phyloP scores from a whole-genome alignment of 1,284 basidiomycete species.

The Pseudozyma sp. region DNA sequence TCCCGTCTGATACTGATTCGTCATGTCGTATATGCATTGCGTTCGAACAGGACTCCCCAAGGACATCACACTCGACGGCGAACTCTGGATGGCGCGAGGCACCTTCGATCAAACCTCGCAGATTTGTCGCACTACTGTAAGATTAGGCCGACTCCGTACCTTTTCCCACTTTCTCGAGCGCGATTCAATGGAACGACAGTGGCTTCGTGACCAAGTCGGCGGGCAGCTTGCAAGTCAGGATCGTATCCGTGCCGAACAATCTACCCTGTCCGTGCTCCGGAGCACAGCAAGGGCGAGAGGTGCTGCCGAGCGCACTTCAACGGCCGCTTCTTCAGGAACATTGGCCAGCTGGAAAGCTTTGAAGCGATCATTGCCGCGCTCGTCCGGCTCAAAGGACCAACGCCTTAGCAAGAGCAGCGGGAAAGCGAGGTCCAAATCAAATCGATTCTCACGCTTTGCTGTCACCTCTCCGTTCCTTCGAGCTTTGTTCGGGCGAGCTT shows the following conservation, averaged over 20 bases:
- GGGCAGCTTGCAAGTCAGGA: constrained; percentile 70
- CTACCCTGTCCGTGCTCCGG: constrained; percentile 1
- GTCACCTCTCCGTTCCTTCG: constrained; percentile 18
- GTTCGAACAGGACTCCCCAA: constrained; percentile 73
- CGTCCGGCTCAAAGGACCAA: background rate
- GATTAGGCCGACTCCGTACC: constrained; percentile 38
- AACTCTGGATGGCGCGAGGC: constrained; percentile 68
- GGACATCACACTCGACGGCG: constrained; percentile 75
- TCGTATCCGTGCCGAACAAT: constrained; percentile 20
- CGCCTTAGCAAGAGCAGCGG: background rate
- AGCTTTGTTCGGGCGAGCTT: constrained; percentile 15
- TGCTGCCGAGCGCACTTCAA: background rate
- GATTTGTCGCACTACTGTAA: constrained; percentile 53
- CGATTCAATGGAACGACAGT: constrained; percentile 45
- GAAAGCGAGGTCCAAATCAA: background rate
- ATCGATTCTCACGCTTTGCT: constrained; percentile 3
- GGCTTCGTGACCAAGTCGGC: constrained; percentile 43
- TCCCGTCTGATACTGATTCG: background rate
- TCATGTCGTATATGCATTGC: background rate
- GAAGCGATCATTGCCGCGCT: constrained; percentile 10
- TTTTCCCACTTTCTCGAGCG: constrained; percentile 38
- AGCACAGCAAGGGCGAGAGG: background rate
- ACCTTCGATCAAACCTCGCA: constrained; percentile 53
- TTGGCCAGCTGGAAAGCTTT: constrained; percentile 17
- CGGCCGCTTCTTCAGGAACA: background rate